Base-by-base conservation (phyloP, 2,329 filamentous ascomycete species). In the Bipolaris zeicola region DNA sequence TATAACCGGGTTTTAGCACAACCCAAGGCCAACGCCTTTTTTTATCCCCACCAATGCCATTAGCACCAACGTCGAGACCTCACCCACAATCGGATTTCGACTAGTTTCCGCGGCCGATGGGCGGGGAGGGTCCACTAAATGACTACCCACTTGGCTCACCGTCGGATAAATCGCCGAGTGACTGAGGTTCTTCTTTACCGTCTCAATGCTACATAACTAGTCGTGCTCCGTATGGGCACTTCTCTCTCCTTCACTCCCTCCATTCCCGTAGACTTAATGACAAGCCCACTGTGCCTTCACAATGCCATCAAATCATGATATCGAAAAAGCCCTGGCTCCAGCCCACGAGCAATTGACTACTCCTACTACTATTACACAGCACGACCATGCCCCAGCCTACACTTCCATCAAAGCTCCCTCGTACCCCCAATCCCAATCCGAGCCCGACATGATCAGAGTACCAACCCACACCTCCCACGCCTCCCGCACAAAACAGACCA, bases 41-140 rank as follows among this genome's bases (percentile, higher is more conserved):
- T 48, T 11, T 53, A 45, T 39, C 26, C 10, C 13, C 8, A 43
- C 41, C 52, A 49, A 28, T 42, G 31, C 48, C 11, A 52, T 45
- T 51, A 47, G 51, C 33, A 28, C 37, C 44, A 43, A 37, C 14
- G 6, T 20, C 20, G 20, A 20, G 20, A 20, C 41, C 28, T 4
- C 33, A 44, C 11, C 37, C n/a, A 46, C 20, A 6, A 36, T 42
- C 51, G 46, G 7, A 47, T 44, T 20, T 22, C 4, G 49, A 53
- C 51, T 67, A 66, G 65, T 33, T 41, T 67, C 65, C 65, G 63
- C 65, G 62, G 62, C 63, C 65, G 63, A 60, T 42, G 61, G 38
- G 42, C 50, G 60, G 54, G 44, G 52, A 50, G 14, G 24, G 31
- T 60, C 22, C 36, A 39, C 38, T 31, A 34, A 13, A 11, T 24